phyloP scores from a whole-genome alignment of 176 grass and related monocot genomes.

The Oryza meyeriana region DNA sequence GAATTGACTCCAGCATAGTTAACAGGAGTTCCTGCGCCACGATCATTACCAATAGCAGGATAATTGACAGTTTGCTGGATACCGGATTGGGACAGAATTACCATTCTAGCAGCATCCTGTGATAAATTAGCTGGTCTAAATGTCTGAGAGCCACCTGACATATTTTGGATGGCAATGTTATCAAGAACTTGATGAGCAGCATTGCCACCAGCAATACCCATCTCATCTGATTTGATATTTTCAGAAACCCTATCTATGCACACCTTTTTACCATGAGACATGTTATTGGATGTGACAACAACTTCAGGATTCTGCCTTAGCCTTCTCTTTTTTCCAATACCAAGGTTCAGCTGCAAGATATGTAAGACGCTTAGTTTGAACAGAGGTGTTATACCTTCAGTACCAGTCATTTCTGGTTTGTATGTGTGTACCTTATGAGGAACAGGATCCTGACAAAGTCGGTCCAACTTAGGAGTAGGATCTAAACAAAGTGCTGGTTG shows the following conservation, averaged over 20 bases:
- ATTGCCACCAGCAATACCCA: constrained; percentile 38
- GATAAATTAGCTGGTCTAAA: constrained; percentile 52
- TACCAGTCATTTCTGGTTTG: constrained; percentile 21
- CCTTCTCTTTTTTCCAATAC: constrained; percentile 85
- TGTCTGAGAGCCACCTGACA: constrained; percentile 46
- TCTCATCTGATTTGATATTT: constrained; percentile 48
- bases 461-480: constrained; percentile 85
- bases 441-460: constrained; percentile 72
- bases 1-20: constrained; percentile 60
- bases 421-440: constrained; percentile 68
- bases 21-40: constrained; percentile 42
- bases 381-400: neutral
- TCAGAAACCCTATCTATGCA: constrained; percentile 70
- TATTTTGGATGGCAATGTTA: constrained; percentile 37
- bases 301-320: constrained; percentile 67
- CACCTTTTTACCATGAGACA: constrained; percentile 77
- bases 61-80: constrained; percentile 56
- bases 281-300: constrained; percentile 63
- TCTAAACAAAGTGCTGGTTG: constrained; percentile 89
- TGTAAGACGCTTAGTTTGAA: constrained; percentile 22
- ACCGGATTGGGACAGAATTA: constrained; percentile 53
- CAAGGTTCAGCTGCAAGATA: constrained; percentile 81
- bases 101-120: constrained; percentile 62
- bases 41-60: constrained; percentile 53
- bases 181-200: constrained; percentile 48